These are phyloP conservation scores for Saprolegnia parasitica DNA, from an alignment of 352 stramenopile genomes.

Conservation along the genomic window DNA sequence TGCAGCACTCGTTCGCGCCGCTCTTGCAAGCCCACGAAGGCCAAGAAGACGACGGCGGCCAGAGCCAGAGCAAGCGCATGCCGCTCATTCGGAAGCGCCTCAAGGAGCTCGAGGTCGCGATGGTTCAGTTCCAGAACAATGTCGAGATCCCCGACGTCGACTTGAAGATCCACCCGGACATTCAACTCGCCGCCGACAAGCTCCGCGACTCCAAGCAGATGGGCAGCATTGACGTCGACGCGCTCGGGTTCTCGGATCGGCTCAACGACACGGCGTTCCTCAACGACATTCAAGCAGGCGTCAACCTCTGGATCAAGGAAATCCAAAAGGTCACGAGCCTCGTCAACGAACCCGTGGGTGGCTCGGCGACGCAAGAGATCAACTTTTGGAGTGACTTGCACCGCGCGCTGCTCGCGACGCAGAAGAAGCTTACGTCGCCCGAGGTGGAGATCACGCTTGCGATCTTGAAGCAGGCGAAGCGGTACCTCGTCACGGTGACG, in stretches of 20 bases:
- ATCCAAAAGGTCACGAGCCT: slow-evolving; percentile 92
- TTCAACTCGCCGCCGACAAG: slow-evolving; percentile 71
- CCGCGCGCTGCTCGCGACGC: slow-evolving; percentile 76
- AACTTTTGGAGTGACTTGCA: slow-evolving; percentile 94
- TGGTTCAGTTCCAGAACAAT: slow-evolving; percentile 93
- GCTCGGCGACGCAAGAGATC: slow-evolving; percentile 89
- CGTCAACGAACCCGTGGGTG: slow-evolving; percentile 77
- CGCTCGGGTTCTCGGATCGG: slow-evolving; percentile 73
- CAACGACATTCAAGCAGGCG: slow-evolving; percentile 81
- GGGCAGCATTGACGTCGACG: slow-evolving; percentile 67
- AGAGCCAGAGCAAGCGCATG: slow-evolving; percentile 51
- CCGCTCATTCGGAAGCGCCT: slow-evolving; percentile 80
- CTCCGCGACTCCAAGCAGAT: slow-evolving; percentile 29
- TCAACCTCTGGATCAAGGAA: slow-evolving; percentile 95
- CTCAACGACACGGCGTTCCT: slow-evolving; percentile 79
- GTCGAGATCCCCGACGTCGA: slow-evolving; percentile 93
- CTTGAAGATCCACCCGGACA: slow-evolving; percentile 81
- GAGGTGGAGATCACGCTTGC: slow-evolving; percentile 89
- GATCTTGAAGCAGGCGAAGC: slow-evolving; percentile 88
- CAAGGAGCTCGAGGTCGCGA: slow-evolving; percentile 91
- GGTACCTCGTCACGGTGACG: slow-evolving; percentile 87
- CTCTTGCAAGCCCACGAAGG: slow-evolving; percentile 80
- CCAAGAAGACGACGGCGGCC: slow-evolving; percentile 52
- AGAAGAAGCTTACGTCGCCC: slow-evolving; percentile 81
- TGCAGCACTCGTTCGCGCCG: slow-evolving; percentile 83